Evolutionary conservation across 1,284 basidiomycete species (phyloP).

Genomic region (Mycena citricolor): DNA sequence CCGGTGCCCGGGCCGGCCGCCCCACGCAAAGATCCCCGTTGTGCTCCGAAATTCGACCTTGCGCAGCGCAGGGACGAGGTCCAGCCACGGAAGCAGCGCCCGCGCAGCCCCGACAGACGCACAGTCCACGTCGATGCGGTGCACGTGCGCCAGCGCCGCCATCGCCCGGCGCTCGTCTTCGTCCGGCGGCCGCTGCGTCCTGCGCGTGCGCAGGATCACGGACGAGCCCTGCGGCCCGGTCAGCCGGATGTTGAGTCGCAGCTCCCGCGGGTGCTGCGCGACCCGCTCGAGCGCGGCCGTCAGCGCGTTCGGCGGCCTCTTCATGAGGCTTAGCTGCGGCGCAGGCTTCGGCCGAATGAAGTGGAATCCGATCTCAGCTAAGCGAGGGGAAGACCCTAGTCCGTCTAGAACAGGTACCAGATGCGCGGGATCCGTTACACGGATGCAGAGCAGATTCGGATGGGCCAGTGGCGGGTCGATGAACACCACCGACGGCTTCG

Average conservation of each 20-base stretch:
- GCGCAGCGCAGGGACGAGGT: constrained; percentile 1
- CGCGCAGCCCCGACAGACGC: not conserved
- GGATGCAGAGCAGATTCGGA: not conserved
- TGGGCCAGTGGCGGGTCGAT: not conserved
- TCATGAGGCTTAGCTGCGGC: too few species aligned
- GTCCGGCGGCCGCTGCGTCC: too few species aligned
- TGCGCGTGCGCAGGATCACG: too few species aligned
- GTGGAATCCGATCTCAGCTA: not conserved
- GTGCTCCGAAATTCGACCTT: constrained; percentile 5
- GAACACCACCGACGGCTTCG: not conserved
- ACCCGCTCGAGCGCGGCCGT: constrained; percentile 2
- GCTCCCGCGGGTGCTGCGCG: not conserved
- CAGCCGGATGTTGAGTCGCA: too few species aligned
- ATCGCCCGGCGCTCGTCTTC: too few species aligned
- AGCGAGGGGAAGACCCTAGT: not conserved
- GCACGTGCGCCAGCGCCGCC: not conserved
- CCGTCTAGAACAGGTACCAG: constrained; percentile 1
- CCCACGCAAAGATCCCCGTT: constrained; percentile 4
- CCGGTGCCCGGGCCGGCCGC: not conserved
- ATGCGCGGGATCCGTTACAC: not conserved
- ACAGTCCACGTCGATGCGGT: constrained; percentile 1
- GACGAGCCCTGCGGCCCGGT: too few species aligned
- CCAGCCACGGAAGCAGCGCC: constrained; percentile 10
- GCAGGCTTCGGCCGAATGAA: not conserved
- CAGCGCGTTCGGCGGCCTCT: too few species aligned